These are phyloP conservation scores for Neofusicoccum sp. DNA, from an alignment of 2,329 filamentous ascomycete genomes.

Conservation along the genomic window DNA sequence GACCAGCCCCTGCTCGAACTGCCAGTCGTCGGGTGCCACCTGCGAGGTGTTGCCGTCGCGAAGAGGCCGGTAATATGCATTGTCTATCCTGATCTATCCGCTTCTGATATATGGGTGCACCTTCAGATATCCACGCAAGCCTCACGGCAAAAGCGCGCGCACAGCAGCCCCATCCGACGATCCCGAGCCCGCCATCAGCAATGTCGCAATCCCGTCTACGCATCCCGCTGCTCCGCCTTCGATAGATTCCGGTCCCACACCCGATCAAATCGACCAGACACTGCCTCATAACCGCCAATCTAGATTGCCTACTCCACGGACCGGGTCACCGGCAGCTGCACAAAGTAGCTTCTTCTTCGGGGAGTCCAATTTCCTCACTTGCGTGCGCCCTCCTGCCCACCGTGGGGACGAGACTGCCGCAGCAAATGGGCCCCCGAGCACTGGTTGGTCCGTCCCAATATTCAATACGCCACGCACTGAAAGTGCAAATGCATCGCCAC, in stretches of 20 bases:
- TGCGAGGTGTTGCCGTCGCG: slow-evolving; percentile 48
- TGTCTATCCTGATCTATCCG: slow-evolving; percentile 29
- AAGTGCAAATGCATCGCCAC: slow-evolving; percentile 37
- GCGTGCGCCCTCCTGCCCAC: slow-evolving; percentile 48
- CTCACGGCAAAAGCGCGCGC: neutral
- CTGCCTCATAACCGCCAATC: neutral
- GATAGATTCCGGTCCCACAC: neutral
- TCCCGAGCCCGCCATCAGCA: neutral
- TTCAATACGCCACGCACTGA: slow-evolving; percentile 37
- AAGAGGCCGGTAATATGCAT: slow-evolving; percentile 43
- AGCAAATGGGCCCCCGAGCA: slow-evolving; percentile 27
- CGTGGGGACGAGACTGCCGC: slow-evolving; percentile 9
- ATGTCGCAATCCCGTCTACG: neutral
- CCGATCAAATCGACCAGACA: neutral
- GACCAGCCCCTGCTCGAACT: slow-evolving; percentile 48
- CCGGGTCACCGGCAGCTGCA: slow-evolving; percentile 29
- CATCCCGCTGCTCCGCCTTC: neutral
- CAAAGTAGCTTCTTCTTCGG: slow-evolving; percentile 44
- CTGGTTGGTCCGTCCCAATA: slow-evolving; percentile 38
- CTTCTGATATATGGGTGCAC: slow-evolving; percentile 25
- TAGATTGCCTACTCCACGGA: slow-evolving; percentile 23
- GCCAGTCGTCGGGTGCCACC: slow-evolving; percentile 37
- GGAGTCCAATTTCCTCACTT: slow-evolving; percentile 53
- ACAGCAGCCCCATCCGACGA: neutral
- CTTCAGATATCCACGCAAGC: slow-evolving; percentile 2